A percentile compares a stretch with the other conserved stretches of the same genome.
Conservation (phyloP, 768 basidiomycete species). For the Mycena metata region DNA sequence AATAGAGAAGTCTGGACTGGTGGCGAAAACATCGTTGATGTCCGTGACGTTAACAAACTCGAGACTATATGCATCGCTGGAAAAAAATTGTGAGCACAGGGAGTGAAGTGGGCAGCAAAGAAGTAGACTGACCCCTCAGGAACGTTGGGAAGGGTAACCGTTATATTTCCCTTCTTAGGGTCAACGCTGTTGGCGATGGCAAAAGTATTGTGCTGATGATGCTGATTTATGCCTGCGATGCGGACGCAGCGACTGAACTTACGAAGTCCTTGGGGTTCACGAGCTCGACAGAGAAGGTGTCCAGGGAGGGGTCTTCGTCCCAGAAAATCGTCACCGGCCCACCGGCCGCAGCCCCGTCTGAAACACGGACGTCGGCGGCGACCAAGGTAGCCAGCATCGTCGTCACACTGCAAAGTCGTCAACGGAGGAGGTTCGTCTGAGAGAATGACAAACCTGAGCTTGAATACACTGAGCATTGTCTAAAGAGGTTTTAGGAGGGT, state of each 20-base stretch:
- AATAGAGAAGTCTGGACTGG: constrained; percentile 25
- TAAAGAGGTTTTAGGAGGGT: background rate
- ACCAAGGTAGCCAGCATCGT: constrained; percentile 2
- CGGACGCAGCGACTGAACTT: background rate
- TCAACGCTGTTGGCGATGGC: constrained; percentile 38
- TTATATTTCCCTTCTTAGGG: background rate
- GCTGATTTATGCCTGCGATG: background rate
- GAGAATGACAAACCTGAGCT: constrained; percentile 5
- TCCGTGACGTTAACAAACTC: constrained; percentile 33
- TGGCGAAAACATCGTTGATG: constrained; percentile 29
- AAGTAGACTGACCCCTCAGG: background rate
- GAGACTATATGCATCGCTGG: constrained; percentile 32
- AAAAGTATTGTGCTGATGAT: constrained; percentile 9
- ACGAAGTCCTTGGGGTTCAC: constrained; percentile 10
- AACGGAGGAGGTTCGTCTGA: background rate
- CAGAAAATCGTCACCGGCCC: constrained; percentile 8
- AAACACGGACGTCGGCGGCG: constrained; percentile 4
- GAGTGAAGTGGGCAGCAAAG: background rate
- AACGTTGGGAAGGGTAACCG: constrained; percentile 19
- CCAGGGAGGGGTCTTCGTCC: background rate
- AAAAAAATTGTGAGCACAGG: background rate
- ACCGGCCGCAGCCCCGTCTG: background rate
- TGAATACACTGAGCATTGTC: constrained; percentile 24
- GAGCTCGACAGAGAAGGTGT: constrained; percentile 23
- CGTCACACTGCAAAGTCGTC: constrained; percentile 2